Conservation (phyloP, 768 basidiomycete species). For the Leccinum aurantiacum region DNA sequence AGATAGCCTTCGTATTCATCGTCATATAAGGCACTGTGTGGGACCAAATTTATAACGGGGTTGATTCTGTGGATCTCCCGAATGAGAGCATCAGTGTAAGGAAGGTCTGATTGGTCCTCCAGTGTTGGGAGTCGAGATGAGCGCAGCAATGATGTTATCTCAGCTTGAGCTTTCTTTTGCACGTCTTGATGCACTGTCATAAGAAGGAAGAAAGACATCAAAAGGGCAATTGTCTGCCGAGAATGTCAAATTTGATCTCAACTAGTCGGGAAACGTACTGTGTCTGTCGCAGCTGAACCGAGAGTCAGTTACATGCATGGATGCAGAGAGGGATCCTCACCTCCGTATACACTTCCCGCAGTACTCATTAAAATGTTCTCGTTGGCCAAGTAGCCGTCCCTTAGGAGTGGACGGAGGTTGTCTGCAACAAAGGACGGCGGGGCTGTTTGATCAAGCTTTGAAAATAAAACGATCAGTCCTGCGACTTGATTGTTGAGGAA, state of each 20-base stretch:
- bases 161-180: slow-evolving; percentile 28
- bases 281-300: slow-evolving; percentile 12
- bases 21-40: slow-evolving; percentile 15
- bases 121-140: slow-evolving; percentile 20
- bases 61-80: slow-evolving; percentile 22
- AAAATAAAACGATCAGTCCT: not conserved
- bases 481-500: too few species aligned
- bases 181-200: slow-evolving; percentile 20
- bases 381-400: not conserved
- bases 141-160: slow-evolving; percentile 26
- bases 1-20: slow-evolving; percentile 11
- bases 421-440: slow-evolving; percentile 8
- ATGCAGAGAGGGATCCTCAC: not conserved
- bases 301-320: not conserved
- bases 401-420: not conserved
- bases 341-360: slow-evolving; percentile 9
- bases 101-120: slow-evolving; percentile 27
- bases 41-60: slow-evolving; percentile 19
- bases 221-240: slow-evolving; percentile 5
- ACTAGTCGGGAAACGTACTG: not conserved
- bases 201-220: slow-evolving; percentile 16
- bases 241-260: not conserved
- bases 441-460: slow-evolving; percentile 6
- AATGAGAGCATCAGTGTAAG: slow-evolving; percentile 28
- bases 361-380: slow-evolving; percentile 7